Base-by-base conservation (phyloP, 2,329 filamentous ascomycete species). In the Pyricularia grisea region DNA sequence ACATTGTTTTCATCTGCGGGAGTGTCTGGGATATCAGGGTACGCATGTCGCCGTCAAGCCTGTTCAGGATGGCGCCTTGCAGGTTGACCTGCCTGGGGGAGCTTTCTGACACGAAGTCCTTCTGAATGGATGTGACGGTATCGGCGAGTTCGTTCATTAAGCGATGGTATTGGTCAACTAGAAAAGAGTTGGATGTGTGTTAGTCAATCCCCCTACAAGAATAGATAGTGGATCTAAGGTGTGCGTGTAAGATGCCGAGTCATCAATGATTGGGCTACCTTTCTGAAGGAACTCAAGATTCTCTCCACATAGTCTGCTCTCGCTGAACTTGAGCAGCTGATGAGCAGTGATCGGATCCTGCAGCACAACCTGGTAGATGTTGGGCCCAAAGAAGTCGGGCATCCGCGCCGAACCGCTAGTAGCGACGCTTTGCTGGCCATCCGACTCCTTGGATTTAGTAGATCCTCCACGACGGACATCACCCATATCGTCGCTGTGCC, bases 281-380 rank as follows among this genome's bases (percentile, higher is more conserved):
- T 81, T 66, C 78, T 76, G 61, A n/a, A 82, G 72, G 69, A 82
- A 82, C 69, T 81, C 80, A 73, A 82, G 76, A 69, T 82, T 81
- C 69, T 82, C 81, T 3, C 77, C 77, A 71, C 79, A 81, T 14
- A 79, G 73, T 42, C 78, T 74, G 64, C 74, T 76, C 70, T 80
- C 77, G 71, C 79, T 79, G 71, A 81, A 82, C 65, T 77, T 77
- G 58, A 78, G 75, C n/a, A 82, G 75, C 63, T 79, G 77, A 72
- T 81, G 77, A 6, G 78, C 76, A n/a, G 79, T 82, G 7, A 78
- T 78, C 0, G 81, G 80, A 70, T 82, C 80, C 68, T 78, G 77
- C 20, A 82, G 71, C 11, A 81, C 80, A 25, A 80, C 73, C 66
- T 79, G 77, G 70, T 82, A 82, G 25, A 82, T 76, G 65, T 79